Evolutionary conservation across 2,329 filamentous ascomycete genomes (phyloP).

Genomic region (Cytospora piceicola): DNA sequence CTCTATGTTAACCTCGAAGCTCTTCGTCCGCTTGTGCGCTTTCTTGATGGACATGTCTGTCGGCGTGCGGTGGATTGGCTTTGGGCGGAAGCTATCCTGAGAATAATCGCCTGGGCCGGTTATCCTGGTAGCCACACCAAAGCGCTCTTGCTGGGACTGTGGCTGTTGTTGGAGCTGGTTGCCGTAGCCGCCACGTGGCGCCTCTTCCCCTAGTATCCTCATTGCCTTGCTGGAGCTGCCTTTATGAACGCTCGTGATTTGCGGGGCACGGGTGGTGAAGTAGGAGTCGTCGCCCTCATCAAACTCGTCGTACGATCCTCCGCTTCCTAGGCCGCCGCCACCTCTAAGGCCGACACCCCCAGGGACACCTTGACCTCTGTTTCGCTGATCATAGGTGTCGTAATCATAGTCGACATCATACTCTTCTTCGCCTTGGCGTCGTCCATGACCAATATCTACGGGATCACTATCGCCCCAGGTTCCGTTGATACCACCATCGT

Average conservation of each 20-base stretch:
- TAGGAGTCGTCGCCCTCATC: constrained; percentile 60
- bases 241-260: constrained; percentile 32
- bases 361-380: constrained; percentile 28
- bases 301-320: constrained; percentile 52
- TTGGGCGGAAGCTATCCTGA: constrained; percentile 32
- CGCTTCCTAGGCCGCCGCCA: constrained; percentile 45
- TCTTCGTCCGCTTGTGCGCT: constrained; percentile 53
- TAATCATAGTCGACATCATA: constrained; percentile 37
- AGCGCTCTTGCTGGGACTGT: background rate
- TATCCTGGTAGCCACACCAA: constrained; percentile 15
- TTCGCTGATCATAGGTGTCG: constrained; percentile 32
- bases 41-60: constrained; percentile 70
- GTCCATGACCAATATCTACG: constrained; percentile 34
- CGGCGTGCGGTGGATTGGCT: constrained; percentile 68
- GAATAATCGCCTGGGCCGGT: constrained; percentile 28
- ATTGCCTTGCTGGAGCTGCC: constrained; percentile 28
- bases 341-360: constrained; percentile 39
- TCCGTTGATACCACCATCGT: constrained; percentile 61
- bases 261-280: constrained; percentile 51
- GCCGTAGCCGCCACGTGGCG: constrained; percentile 19
- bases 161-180: constrained; percentile 3
- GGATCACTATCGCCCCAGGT: constrained; percentile 53
- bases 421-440: constrained; percentile 36
- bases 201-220: constrained; percentile 26
- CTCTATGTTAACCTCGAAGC: constrained; percentile 72